Evolutionary conservation across 768 basidiomycete genomes (phyloP).

Genomic region (Tulasnella sp.): DNA sequence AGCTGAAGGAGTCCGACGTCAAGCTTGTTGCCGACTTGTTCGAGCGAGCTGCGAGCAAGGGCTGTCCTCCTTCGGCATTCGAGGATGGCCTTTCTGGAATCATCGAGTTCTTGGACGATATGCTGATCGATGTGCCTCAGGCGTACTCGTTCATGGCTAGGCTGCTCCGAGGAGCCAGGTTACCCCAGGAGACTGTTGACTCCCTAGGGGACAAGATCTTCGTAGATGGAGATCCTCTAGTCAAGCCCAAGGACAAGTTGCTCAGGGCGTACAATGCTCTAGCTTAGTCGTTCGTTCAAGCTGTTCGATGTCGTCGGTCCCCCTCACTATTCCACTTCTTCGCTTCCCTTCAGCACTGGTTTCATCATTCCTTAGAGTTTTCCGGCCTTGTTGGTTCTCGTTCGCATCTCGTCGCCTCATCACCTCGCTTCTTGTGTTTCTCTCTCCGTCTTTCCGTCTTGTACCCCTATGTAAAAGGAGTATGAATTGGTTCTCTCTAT

Average conservation of each 20-base stretch:
- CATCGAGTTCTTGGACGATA: no score
- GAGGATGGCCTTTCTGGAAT: no score
- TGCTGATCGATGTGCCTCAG: no score
- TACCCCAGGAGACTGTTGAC: conserved; percentile 57
- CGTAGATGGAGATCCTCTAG: conserved; percentile 46
- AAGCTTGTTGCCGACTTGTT: conserved; percentile 79
- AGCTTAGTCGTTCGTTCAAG: neutral
- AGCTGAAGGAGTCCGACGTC: conserved; percentile 81
- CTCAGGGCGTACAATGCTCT: conserved; percentile 38
- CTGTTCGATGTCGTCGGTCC: neutral
- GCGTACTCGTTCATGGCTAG: no score
- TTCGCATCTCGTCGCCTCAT: neutral
- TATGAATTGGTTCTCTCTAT: no score
- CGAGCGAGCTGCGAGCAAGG: conserved; percentile 57
- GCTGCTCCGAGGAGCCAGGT: no score
- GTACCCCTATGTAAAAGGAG: no score
- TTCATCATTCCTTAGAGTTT: neutral
- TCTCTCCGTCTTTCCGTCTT: no score
- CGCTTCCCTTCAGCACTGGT: neutral
- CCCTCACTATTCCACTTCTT: neutral
- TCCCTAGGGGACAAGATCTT: conserved; percentile 44
- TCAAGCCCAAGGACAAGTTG: conserved; percentile 47
- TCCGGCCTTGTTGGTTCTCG: neutral
- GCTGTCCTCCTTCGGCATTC: no score
- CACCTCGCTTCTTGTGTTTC: no score